Conservation (phyloP, 192 early-diverging fungal species). For the Coemansia reversa region DNA sequence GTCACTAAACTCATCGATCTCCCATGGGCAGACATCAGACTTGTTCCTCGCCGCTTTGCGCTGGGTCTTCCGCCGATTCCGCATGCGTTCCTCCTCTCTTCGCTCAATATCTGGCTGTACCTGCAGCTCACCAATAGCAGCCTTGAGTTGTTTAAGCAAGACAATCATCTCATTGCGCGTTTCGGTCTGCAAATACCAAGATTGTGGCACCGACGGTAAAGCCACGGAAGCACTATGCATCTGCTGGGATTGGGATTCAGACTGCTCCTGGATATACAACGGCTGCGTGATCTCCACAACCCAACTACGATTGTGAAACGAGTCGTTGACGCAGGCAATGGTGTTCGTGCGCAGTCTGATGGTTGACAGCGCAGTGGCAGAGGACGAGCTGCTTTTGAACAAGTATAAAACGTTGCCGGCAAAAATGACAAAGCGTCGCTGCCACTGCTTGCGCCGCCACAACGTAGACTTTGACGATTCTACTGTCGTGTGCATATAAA, state of each 20-base stretch:
- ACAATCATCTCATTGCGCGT: constrained; percentile 49
- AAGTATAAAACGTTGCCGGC: constrained; percentile 49
- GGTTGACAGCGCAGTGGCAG: constrained; percentile 29
- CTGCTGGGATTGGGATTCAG: neutral
- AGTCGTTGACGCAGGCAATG: constrained; percentile 51
- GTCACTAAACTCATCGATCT: constrained; percentile 52
- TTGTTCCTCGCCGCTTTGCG: constrained; percentile 39
- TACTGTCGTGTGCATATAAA: constrained; percentile 31
- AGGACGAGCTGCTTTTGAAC: constrained; percentile 51
- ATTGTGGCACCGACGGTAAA: constrained; percentile 19
- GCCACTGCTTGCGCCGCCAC: constrained; percentile 54
- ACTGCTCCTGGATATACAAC: neutral
- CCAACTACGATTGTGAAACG: constrained; percentile 50
- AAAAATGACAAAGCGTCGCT: constrained; percentile 49
- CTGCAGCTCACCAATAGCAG: constrained; percentile 37
- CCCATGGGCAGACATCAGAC: constrained; percentile 53
- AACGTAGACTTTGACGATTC: constrained; percentile 27
- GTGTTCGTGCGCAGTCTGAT: constrained; percentile 36
- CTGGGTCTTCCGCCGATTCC: constrained; percentile 33
- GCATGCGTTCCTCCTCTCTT: constrained; percentile 48
- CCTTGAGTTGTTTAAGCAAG: constrained; percentile 54
- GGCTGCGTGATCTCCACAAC: constrained; percentile 49
- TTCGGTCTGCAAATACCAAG: constrained; percentile 51
- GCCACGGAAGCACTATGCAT: neutral
- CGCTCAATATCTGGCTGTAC: constrained; percentile 48